Evolutionary conservation across 75 land plant species (phyloP), one percentile per base, ranked within the genome.

Genomic region (Ceratopteris richardii): DNA sequence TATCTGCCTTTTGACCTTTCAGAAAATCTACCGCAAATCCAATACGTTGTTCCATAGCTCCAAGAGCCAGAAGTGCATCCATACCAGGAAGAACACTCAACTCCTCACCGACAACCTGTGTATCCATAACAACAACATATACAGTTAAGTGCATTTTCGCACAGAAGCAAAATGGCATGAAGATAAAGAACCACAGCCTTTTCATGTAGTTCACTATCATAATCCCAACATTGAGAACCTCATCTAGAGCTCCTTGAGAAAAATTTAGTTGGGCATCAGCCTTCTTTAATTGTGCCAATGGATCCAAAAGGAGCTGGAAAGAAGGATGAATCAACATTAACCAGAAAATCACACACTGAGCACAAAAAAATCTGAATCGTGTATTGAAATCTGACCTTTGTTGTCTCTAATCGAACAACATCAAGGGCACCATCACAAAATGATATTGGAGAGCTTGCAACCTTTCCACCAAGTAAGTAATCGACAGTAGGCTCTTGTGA

Each of bases 31-130:
- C 71, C 62, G 31, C 53, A 67, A 81, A 80, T 44, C 72, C 74
- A 10, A 80, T 55, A n/a, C 80, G 54, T 23, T 68, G 61, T 53
- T 76, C 82, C 53, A 92, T 57, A 41, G 71, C 76, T 13, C 79
- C 60, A 25, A 68, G 53, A 39, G 97, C 80, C 52, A 88, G 75
- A 44, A 88, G 36, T 31, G 95, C 80, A 72, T 92, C 97, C 95
- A 92, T 85, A 23, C 97, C 97, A 26, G 94, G 95, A 27, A 92
- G 82, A 48, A 92, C 80, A 14, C 90, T 93, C 46, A 92, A 84
- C 78, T 92, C 97, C 58, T 88, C 97, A 22, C 90, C 87, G 18
- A 85, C 90, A 10, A 92, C 63, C 97, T 88, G 62, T 29, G 33
- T 33, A 17, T 4, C 30, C 41, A 41, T 19, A n/a, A 25, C 27